Evolutionary conservation across 2,329 filamentous ascomycete species (phyloP), one percentile per base, ranked within the genome.

Genomic region (Penicillium sclerotiorum): DNA sequence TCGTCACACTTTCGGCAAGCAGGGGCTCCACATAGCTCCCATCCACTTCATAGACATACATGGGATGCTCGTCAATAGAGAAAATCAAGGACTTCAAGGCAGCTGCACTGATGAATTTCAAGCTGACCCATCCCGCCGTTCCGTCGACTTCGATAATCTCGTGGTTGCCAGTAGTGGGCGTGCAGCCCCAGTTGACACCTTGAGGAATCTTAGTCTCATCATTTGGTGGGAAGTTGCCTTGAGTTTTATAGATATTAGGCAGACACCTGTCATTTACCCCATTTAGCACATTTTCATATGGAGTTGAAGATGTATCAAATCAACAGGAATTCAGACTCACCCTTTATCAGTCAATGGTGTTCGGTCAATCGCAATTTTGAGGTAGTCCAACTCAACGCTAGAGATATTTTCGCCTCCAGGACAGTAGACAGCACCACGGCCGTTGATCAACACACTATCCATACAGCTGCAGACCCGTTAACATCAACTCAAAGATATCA

Each of bases 91-190:
- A 76, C 39, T 77, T 66, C 21, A 81, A 74, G 44, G 77, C 73
- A 44, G 78, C 72, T 2, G 77, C 70, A 17, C 73, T 78, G 48
- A 85, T 75, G 17, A 84, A 60, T 52, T 83, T 77, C 8, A 85
- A 65, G 8, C 80, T 79, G 0, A 77, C 60, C 80, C 81, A 85
- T 23, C 68, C 65, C 15, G 66, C 60, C 4, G 62, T 53, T 2
- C 60, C 48, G 21, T 69, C 61, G 3, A 77, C 73, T 1, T 69
- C 58, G 52, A 84, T 72, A 9, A 77, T 67, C 25, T 80, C 77
- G 0, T 64, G 62, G 0, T 67, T 58, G 1, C 76, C 77, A 3
- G 73, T 56, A 12, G 77, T 78, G 1, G 77, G 65, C 2, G 68
- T 69, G 60, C 82, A 85, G 11, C 58, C 59, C 8, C 55, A 55